These are phyloP conservation scores for Chalciporus sphaerocephalus DNA, from an alignment of 768 basidiomycete genomes.

Conservation along the genomic window DNA sequence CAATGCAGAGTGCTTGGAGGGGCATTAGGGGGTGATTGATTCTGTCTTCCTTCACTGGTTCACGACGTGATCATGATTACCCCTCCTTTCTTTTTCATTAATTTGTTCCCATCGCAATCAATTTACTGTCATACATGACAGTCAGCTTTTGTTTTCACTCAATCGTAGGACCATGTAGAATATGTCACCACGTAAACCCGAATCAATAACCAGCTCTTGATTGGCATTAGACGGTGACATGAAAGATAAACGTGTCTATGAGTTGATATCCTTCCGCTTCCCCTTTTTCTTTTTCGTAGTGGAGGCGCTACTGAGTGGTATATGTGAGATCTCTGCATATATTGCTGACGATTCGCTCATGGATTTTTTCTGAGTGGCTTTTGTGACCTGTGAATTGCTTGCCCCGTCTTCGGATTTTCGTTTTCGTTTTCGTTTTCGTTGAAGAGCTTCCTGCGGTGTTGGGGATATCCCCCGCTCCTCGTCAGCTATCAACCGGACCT, in stretches of 20 bases:
- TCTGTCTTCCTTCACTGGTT: conserved; percentile 5
- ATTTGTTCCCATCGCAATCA: conserved; percentile 8
- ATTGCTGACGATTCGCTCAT: conserved; percentile 11
- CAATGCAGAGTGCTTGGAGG: conserved; percentile 89
- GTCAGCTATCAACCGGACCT: neutral
- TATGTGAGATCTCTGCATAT: conserved; percentile 4
- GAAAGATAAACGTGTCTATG: conserved; percentile 3
- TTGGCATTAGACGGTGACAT: neutral
- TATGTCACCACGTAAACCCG: conserved; percentile 13
- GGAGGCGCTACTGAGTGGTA: neutral
- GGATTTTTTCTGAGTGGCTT: conserved; percentile 14
- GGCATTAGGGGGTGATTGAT: conserved; percentile 49
- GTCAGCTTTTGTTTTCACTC: conserved; percentile 11
- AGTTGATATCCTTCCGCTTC: conserved; percentile 19
- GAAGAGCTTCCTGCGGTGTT: conserved; percentile 4
- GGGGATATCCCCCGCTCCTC: neutral
- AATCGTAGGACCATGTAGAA: conserved; percentile 25
- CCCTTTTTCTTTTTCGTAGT: conserved; percentile 17
- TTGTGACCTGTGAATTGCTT: conserved; percentile 1
- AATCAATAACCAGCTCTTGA: conserved; percentile 5
- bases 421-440: conserved; percentile 9
- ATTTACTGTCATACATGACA: conserved; percentile 8
- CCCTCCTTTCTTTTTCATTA: neutral
- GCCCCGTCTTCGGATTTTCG: conserved; percentile 5
- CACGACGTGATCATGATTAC: conserved; percentile 4